Percentiles rank a stretch among this genome's conserved stretches.
phyloP scores from a whole-genome alignment of 2,329 filamentous ascomycete genomes.

The Fusarium tricinctum region DNA sequence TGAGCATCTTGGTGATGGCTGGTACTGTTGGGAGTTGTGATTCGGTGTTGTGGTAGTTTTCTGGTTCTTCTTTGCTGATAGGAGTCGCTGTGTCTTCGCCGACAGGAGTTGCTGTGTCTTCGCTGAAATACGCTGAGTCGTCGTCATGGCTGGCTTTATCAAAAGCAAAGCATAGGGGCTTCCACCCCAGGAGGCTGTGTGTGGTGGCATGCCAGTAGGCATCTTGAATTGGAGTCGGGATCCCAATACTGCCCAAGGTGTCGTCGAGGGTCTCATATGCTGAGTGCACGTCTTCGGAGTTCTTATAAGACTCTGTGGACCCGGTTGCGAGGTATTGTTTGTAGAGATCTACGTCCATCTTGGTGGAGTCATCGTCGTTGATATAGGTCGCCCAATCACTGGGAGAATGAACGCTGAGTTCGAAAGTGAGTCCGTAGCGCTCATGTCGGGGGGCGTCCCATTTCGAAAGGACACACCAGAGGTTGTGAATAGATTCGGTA shows the following conservation, averaged over 20 bases:
- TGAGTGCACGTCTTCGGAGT: neutral
- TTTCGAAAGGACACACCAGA: constrained; percentile 7
- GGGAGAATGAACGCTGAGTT: constrained; percentile 10
- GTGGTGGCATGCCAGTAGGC: neutral
- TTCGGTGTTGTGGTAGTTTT: neutral
- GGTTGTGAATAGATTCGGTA: neutral
- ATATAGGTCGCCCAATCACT: constrained; percentile 2
- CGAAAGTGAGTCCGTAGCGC: constrained; percentile 1
- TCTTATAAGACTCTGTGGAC: neutral
- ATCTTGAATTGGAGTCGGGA: neutral
- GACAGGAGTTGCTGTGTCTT: neutral
- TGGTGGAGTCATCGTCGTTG: neutral
- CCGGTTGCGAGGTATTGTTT: neutral
- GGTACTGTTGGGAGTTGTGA: neutral
- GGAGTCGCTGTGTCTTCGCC: neutral
- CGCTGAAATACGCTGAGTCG: neutral
- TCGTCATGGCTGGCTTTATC: neutral
- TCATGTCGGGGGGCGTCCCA: neutral
- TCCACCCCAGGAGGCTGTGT: constrained; percentile 18
- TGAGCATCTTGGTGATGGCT: constrained; percentile 9
- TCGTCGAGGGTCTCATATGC: neutral
- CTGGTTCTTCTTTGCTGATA: accelerated
- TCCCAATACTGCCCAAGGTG: neutral
- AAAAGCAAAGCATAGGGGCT: constrained; percentile 2
- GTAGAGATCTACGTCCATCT: constrained; percentile 2